A percentile compares a stretch with the other conserved stretches of the same genome.
phyloP scores from a whole-genome alignment of 2,329 filamentous ascomycete genomes.

The Aureobasidium sp. region DNA sequence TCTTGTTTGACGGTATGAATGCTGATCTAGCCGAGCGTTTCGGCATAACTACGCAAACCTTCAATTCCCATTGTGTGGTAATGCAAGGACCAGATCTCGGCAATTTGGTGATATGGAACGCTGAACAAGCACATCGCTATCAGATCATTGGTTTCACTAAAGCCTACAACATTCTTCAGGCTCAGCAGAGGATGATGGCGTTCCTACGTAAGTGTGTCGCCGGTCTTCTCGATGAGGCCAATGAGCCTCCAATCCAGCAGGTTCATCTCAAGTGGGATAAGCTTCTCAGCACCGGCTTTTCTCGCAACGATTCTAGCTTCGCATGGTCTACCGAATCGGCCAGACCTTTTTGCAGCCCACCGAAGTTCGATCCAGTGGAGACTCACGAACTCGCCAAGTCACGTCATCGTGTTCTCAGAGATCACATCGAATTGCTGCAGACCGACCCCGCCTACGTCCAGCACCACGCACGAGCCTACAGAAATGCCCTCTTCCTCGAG shows the following conservation, averaged over 20 bases:
- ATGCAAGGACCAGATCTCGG: conserved; percentile 15
- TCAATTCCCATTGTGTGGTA: conserved; percentile 17
- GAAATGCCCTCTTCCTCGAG: neutral
- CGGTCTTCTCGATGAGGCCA: neutral
- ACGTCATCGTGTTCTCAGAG: conserved; percentile 2
- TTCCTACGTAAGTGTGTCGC: neutral
- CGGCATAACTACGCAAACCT: neutral
- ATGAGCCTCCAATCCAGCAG: neutral
- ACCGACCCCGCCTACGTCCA: conserved; percentile 8
- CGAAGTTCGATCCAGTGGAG: neutral
- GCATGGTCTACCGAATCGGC: conserved; percentile 3
- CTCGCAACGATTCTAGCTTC: neutral
- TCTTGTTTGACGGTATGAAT: conserved; percentile 17
- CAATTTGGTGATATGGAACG: conserved; percentile 14
- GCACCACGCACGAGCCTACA: neutral
- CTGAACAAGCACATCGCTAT: conserved; percentile 14
- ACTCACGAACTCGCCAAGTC: neutral
- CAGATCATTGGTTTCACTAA: conserved; percentile 17
- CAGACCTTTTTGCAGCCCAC: neutral
- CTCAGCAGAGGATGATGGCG: conserved; percentile 9
- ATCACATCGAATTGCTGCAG: neutral
- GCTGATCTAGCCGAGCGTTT: conserved; percentile 14
- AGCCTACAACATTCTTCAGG: conserved; percentile 6
- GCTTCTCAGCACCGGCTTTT: neutral
- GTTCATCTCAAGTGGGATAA: neutral